These are phyloP conservation scores for Plasmodium berghei DNA, from an alignment of 169 alveolate species.

Conservation along the genomic window DNA sequence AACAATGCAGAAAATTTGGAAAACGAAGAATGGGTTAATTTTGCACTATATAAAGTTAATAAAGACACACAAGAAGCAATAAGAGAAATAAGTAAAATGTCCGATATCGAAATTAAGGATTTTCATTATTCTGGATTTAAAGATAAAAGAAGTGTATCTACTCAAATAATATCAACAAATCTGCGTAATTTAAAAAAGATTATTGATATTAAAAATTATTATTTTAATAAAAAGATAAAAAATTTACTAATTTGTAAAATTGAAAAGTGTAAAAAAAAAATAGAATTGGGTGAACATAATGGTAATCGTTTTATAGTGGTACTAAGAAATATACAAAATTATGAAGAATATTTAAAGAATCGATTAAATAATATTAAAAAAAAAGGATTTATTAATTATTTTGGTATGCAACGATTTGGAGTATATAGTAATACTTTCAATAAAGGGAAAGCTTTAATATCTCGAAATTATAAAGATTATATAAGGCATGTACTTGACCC, in stretches of 20 bases:
- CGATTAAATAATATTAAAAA: slow-evolving; percentile 46
- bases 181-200: slow-evolving; percentile 7
- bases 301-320: slow-evolving; percentile 68
- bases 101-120: slow-evolving; percentile 60
- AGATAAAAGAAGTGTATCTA: slow-evolving; percentile 75
- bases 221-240: slow-evolving; percentile 10
- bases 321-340: slow-evolving; percentile 58
- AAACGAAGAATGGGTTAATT: slow-evolving; percentile 37
- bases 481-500: slow-evolving; percentile 71
- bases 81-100: slow-evolving; percentile 63
- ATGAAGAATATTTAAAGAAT: slow-evolving; percentile 66
- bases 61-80: slow-evolving; percentile 77
- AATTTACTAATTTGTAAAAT: slow-evolving; percentile 55
- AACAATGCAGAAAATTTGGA: slow-evolving; percentile 3
- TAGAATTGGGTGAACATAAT: slow-evolving; percentile 71
- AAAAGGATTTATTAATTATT: slow-evolving; percentile 75
- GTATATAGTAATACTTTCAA: slow-evolving; percentile 67
- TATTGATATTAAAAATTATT: slow-evolving; percentile 5
- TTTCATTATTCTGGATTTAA: slow-evolving; percentile 75
- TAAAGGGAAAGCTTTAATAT: slow-evolving; percentile 73
- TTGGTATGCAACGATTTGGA: slow-evolving; percentile 79
- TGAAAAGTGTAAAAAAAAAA: slow-evolving; percentile 33
- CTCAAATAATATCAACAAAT: slow-evolving; percentile 56
- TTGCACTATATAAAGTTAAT: slow-evolving; percentile 63
- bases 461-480: slow-evolving; percentile 62